Base-by-base conservation (phyloP, 2,329 filamentous ascomycete genomes). In the Westerdykella ornata region DNA sequence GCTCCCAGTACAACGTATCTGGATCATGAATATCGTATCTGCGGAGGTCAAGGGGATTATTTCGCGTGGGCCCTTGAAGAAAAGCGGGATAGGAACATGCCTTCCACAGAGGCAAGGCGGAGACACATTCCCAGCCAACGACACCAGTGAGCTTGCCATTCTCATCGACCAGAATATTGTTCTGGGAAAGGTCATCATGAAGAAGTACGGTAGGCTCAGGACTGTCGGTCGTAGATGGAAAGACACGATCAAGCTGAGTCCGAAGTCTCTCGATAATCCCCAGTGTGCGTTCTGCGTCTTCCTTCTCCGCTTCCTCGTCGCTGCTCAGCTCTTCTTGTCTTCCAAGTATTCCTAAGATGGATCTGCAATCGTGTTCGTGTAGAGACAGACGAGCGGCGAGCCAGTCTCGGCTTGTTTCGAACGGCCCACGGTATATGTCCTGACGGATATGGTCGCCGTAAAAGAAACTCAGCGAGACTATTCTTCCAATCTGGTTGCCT, bases 71-170 rank as follows among this genome's bases (percentile, higher is more conserved):
- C 5, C 39, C 46, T 13, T 47, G 32, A 19, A 49, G 38, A 36
- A 49, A 44, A 14, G 42, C 38, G 5, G 49, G 44, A 5, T 46
- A 17, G 19, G 45, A 31, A 29, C 49, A 52, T 9, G 49, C 41
- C 32, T 14, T 16, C 43, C 44, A 49, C 19, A 49, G 44, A 1
- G 46, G 46, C 5, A 37, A 15, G 2, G 44, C 45, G 18, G 37
- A 31, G 9, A 47, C 52, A 35, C 44, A 52, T 37, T 53, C 52
- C 48, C 49, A 57, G 45, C 55, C 54, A 16, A 57, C 48, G 16
- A 57, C 51, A 4, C 48, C 49, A 5, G 47, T 46, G 16, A 54
- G 45, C 37, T 41, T 55, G 2, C 43, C 43, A 17, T 37, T 39
- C 7, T 47, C 42, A 40, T 51, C 42, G 18, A 55, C 49, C 15